Evolutionary conservation across 176 grass and related monocot species (phyloP), one percentile per base, ranked within the genome.

Genomic region (Leersia perrieri): DNA sequence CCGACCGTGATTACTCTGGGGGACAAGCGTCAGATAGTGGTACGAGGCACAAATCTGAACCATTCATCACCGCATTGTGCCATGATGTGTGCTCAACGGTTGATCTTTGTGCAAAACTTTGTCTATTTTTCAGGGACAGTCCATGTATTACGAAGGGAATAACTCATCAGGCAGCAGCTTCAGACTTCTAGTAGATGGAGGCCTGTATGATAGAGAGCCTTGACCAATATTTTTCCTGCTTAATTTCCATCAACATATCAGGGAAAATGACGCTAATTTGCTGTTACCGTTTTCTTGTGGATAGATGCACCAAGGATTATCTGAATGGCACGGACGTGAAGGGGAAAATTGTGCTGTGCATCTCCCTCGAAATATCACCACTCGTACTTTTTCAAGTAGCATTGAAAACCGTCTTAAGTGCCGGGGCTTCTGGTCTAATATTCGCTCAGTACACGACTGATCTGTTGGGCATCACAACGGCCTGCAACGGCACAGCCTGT

Each of bases 111-210:
- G 18, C 26, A 40, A 60, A n/a, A 14, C 25, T 67, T 13, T 83
- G 20, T 16, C 20, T 11, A 7, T 38, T 81, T 76, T 82, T 30
- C 64, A 87, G 85, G 85, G 78, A 25, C 85, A 87, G 42, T 87
- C 85, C 2, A 8, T 82, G 11, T 70, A 87, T 25, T 53, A 51
- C 53, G 5, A 39, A 18, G 7, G 16, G 11, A 49, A 25, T 11
- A 82, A 87, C 18, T 81, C 51, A 18, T 40, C 85, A 9, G 44
- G 31, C 1, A 76, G 72, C 20, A 70, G 1, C 2, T 76, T 82
- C 72, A 82, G 0, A 3, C 31, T 13, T 45, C 85, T 87, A 16
- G 49, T 11, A 18, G 0, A 3, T 7, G 35, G 55, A 38, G 64
- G 3, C 64, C 0, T 23, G 85, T 87, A 87, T 9, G 84, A 82